Conservation (phyloP, 2,329 filamentous ascomycete genomes). For the Aspergillus amoenus region DNA sequence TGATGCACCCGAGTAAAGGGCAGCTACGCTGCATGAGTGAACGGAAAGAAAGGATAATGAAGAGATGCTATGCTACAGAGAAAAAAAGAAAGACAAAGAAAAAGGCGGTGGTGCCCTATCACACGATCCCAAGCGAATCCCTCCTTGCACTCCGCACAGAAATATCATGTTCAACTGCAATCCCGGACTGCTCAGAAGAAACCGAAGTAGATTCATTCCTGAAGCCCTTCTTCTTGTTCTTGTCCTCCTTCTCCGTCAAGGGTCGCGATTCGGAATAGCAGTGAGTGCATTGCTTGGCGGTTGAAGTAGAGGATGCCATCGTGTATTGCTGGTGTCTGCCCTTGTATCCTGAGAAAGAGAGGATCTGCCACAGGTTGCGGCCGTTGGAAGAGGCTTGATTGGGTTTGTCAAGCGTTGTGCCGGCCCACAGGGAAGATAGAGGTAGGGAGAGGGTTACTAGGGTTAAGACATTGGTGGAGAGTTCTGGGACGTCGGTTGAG, state of each 20-base stretch:
- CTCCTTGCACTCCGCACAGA: slow-evolving; percentile 22
- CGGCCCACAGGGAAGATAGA: slow-evolving; percentile 66
- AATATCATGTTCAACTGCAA: slow-evolving; percentile 32
- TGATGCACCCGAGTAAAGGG: neutral
- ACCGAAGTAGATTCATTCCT: neutral
- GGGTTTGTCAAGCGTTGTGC: slow-evolving; percentile 33
- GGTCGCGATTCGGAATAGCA: slow-evolving; percentile 27
- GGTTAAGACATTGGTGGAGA: slow-evolving; percentile 57
- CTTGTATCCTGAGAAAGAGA: slow-evolving; percentile 19
- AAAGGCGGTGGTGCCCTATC: neutral
- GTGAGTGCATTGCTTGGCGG: slow-evolving; percentile 22
- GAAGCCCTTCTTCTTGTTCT: neutral
- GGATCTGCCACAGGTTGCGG: slow-evolving; percentile 29
- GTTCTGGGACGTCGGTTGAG: slow-evolving; percentile 50
- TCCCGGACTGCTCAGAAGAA: slow-evolving; percentile 23
- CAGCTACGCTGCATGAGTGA: neutral
- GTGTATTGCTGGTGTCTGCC: slow-evolving; percentile 15
- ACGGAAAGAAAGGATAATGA: neutral
- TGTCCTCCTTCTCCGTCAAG: slow-evolving; percentile 12
- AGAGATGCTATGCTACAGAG: neutral
- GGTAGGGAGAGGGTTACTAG: slow-evolving; percentile 64
- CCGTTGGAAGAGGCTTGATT: slow-evolving; percentile 9
- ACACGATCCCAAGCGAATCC: slow-evolving; percentile 8
- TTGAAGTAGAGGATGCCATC: slow-evolving; percentile 14
- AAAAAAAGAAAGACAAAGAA: neutral